These are phyloP conservation scores for Ailanthus altissimus DNA, from an alignment of 345 rosid genomes.

Conservation along the genomic window DNA sequence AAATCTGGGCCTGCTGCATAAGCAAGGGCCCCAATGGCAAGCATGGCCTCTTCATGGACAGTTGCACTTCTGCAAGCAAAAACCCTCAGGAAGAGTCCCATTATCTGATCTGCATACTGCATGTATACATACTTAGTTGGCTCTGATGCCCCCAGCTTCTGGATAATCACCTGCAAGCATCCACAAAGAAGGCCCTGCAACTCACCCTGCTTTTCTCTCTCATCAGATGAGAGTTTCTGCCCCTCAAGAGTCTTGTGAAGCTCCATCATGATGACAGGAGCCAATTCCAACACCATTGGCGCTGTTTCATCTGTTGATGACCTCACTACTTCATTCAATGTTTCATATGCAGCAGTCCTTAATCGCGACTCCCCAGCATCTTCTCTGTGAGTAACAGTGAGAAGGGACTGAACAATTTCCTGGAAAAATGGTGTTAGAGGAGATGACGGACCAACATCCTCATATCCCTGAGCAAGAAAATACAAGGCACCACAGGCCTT, in stretches of 20 bases:
- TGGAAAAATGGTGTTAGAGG: constrained; percentile 73
- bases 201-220: constrained; percentile 65
- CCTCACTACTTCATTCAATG: constrained; percentile 42
- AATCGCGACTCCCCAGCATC: constrained; percentile 46
- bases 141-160: constrained; percentile 65
- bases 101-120: constrained; percentile 72
- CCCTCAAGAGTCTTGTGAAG: constrained; percentile 73
- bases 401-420: constrained; percentile 69
- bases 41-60: constrained; percentile 84
- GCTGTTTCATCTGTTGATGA: constrained; percentile 59
- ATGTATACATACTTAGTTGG: constrained; percentile 60
- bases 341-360: constrained; percentile 47
- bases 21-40: constrained; percentile 79
- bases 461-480: constrained; percentile 49
- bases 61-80: constrained; percentile 77
- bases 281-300: constrained; percentile 60
- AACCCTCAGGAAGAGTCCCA: constrained; percentile 75
- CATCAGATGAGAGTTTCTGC: constrained; percentile 56
- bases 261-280: constrained; percentile 65
- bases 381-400: constrained; percentile 67
- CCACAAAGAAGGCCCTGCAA: constrained; percentile 80
- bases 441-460: constrained; percentile 41
- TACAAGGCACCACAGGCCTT: constrained; percentile 52
- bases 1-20: constrained; percentile 65
- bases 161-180: constrained; percentile 70